Percentiles rank a stretch among this genome's conserved stretches.
Conservation (phyloP, 2,329 filamentous ascomycete genomes). For the Raffaelea deltoideospora region DNA sequence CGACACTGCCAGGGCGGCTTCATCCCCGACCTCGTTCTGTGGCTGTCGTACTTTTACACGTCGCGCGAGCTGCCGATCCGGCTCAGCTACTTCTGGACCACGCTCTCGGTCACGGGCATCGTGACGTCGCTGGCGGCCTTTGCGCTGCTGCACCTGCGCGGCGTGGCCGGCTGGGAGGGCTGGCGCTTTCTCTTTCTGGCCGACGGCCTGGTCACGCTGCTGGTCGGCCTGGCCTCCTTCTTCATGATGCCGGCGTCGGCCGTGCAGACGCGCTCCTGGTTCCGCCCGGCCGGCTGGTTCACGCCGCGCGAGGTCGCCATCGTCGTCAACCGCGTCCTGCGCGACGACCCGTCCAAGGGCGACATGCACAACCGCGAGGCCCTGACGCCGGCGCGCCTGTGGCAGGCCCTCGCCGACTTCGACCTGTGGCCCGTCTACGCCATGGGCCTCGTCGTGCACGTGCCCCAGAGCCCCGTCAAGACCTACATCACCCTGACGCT, state of each 20-base stretch:
- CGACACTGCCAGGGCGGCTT: slow-evolving; percentile 9
- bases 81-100: slow-evolving; percentile 22
- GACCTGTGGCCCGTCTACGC: slow-evolving; percentile 28
- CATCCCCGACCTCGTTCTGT: slow-evolving; percentile 14
- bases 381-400: slow-evolving; percentile 32
- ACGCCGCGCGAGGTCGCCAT: slow-evolving; percentile 39
- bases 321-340: slow-evolving; percentile 39
- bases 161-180: slow-evolving; percentile 20
- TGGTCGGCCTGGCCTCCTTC: slow-evolving; percentile 36
- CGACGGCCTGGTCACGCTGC: slow-evolving; percentile 33
- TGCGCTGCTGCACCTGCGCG: slow-evolving; percentile 21
- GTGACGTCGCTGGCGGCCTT: slow-evolving; percentile 21
- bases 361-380: slow-evolving; percentile 46
- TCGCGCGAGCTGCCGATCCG: slow-evolving; percentile 21
- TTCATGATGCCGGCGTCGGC: slow-evolving; percentile 37
- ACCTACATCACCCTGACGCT: slow-evolving; percentile 45
- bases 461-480: slow-evolving; percentile 31
- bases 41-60: slow-evolving; percentile 15
- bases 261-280: slow-evolving; percentile 37
- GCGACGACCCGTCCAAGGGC: slow-evolving; percentile 45
- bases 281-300: slow-evolving; percentile 42
- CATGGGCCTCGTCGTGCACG: slow-evolving; percentile 36
- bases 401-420: slow-evolving; percentile 28
- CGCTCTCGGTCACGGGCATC: slow-evolving; percentile 17
- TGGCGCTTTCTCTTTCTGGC: slow-evolving; percentile 38